A percentile compares a stretch with the other conserved stretches of the same genome.
Evolutionary conservation across 73 alveolate genomes (phyloP).

Genomic region (Diophrys appendiculata): DNA sequence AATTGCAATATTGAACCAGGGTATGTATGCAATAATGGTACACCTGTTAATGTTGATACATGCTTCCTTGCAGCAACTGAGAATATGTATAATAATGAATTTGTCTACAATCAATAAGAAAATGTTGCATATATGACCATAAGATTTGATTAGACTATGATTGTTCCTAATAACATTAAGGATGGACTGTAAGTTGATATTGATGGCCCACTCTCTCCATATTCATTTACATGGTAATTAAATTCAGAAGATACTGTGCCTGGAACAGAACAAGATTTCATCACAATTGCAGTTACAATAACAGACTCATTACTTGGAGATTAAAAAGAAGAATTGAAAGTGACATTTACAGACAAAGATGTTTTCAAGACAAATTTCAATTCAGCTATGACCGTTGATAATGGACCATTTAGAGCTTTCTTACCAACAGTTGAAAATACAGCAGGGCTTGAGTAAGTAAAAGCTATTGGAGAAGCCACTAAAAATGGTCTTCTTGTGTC

Average conservation of each 20-base stretch:
- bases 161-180: neutral
- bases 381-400: neutral
- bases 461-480: neutral
- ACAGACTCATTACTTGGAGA: neutral
- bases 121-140: neutral
- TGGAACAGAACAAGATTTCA: neutral
- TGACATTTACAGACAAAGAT: neutral
- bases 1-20: conserved; percentile 31
- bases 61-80: neutral
- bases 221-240: neutral
- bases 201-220: neutral
- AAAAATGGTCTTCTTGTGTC: neutral
- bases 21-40: conserved; percentile 33
- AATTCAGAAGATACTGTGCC: neutral
- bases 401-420: neutral
- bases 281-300: neutral
- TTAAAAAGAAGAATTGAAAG: neutral
- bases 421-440: neutral
- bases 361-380: too few species aligned
- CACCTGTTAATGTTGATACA: conserved; percentile 14
- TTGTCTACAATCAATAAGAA: neutral
- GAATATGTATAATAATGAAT: neutral
- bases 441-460: neutral
- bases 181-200: neutral
- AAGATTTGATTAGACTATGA: neutral